Conservation (phyloP, 2,329 filamentous ascomycete genomes). For the Claviceps cyperi region DNA sequence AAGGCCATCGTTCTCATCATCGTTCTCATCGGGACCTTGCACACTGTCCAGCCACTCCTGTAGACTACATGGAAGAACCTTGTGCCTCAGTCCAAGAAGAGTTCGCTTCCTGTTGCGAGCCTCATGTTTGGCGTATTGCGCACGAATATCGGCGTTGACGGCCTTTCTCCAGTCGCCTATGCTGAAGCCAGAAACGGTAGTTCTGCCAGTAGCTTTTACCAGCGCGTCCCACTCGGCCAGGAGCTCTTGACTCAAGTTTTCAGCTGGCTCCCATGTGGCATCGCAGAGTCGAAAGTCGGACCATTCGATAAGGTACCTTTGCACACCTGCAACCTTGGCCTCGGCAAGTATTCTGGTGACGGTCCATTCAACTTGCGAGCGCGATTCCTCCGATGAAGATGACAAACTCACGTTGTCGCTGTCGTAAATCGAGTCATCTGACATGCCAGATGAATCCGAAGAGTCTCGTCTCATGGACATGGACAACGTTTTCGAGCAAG, state of each 20-base stretch:
- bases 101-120: conserved; percentile 30
- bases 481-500: background rate
- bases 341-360: conserved; percentile 39
- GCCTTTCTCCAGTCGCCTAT: conserved; percentile 24
- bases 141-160: conserved; percentile 10
- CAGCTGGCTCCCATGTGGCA: conserved; percentile 36
- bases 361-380: conserved; percentile 29
- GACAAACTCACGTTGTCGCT: conserved; percentile 18
- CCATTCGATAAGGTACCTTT: conserved; percentile 24
- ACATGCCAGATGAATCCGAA: background rate
- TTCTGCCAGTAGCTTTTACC: conserved; percentile 21
- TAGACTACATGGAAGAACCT: background rate
- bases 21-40: conserved; percentile 3
- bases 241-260: conserved; percentile 26
- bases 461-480: background rate
- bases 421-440: background rate
- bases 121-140: conserved; percentile 23
- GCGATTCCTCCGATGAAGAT: conserved; percentile 18
- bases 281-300: conserved; percentile 19
- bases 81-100: conserved; percentile 16
- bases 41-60: conserved; percentile 3
- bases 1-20: conserved; percentile 1
- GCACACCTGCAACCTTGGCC: conserved; percentile 13
- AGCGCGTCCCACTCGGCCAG: conserved; percentile 28
- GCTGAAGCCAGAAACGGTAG: conserved; percentile 22